These are phyloP conservation scores for Penicillium polonicum DNA, from an alignment of 2,329 filamentous ascomycete genomes.

Conservation along the genomic window DNA sequence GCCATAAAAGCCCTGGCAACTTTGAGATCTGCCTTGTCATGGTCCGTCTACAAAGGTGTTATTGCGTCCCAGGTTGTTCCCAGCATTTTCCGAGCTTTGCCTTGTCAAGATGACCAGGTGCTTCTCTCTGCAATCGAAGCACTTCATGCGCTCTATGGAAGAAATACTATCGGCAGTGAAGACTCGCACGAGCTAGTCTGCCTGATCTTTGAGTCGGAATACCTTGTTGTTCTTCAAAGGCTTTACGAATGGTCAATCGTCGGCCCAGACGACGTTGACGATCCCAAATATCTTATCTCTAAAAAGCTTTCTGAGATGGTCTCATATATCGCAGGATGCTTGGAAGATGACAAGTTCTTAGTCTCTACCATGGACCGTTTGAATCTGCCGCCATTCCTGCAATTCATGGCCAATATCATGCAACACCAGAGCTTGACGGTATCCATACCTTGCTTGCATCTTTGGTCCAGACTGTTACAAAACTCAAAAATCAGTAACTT, in stretches of 20 bases:
- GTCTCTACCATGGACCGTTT: slow-evolving; percentile 58
- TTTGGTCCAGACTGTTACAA: slow-evolving; percentile 80
- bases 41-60: slow-evolving; percentile 83
- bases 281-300: slow-evolving; percentile 85
- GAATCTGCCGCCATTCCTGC: slow-evolving; percentile 73
- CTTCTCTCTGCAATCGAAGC: slow-evolving; percentile 79
- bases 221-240: slow-evolving; percentile 68
- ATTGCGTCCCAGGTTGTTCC: slow-evolving; percentile 68
- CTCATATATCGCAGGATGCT: slow-evolving; percentile 78
- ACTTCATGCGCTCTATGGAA: slow-evolving; percentile 76
- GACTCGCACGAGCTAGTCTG: slow-evolving; percentile 77
- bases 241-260: slow-evolving; percentile 79
- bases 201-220: slow-evolving; percentile 72
- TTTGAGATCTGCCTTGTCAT: slow-evolving; percentile 75
- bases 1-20: slow-evolving; percentile 75
- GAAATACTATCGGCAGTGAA: slow-evolving; percentile 70
- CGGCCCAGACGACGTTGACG: slow-evolving; percentile 78
- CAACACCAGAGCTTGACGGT: slow-evolving; percentile 86
- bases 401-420: slow-evolving; percentile 74
- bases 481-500: slow-evolving; percentile 65
- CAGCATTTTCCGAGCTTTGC: slow-evolving; percentile 69
- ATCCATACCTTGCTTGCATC: slow-evolving; percentile 87
- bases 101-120: slow-evolving; percentile 67
- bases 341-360: slow-evolving; percentile 71
- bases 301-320: slow-evolving; percentile 96